Base-by-base conservation (phyloP, 805 yeast genomes). In the Ogataea haglerorum region DNA sequence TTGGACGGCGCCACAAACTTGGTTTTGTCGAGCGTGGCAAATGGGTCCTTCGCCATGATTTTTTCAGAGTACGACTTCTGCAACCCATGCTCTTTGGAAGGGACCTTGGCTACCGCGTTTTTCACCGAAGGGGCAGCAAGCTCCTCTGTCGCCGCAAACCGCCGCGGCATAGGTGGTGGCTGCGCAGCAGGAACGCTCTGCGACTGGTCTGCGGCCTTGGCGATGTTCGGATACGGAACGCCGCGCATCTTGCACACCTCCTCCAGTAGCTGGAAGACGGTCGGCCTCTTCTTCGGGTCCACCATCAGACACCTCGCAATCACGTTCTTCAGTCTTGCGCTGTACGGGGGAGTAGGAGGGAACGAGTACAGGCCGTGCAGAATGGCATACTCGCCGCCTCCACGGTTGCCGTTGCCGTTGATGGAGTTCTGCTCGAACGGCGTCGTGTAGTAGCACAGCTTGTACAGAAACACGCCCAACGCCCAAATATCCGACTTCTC, bases 401-500 rank as follows among this genome's bases (percentile, higher is more conserved):
- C 64, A 10, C 56, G 67, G 32, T 59, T 55, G 3, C 57, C 58
- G 31, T 53, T 56, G 9, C 64, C 64, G 46, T 64, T 63, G 34
- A 64, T 63, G 6, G 63, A 46, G 32, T 68, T 66, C 22, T 62
- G 66, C 59, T 85, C 95, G 56, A 85, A 85, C 0, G 95, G 95
- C 0, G 95, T 85, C 1, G 86, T 85, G 53, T 82, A 85, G 60
- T 82, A 85, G 55, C 93, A 83, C 35, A 85, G 57, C 57, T 85
- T 85, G 66, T 85, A 85, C 24, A 85, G 60, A 48, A 85, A 82
- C 19, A 85, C 76, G 10, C 95, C 95, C 25, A 85, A 58, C 0
- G 95, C 95, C 95, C 95, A 85, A 16, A 85, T 75, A 58, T 85
- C 95, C 37, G 87, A 77, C 59, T 85, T 85, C 57, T 85, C 93